phyloP scores from a whole-genome alignment of 2,329 filamentous ascomycete species.

The Penicillium sp. region DNA sequence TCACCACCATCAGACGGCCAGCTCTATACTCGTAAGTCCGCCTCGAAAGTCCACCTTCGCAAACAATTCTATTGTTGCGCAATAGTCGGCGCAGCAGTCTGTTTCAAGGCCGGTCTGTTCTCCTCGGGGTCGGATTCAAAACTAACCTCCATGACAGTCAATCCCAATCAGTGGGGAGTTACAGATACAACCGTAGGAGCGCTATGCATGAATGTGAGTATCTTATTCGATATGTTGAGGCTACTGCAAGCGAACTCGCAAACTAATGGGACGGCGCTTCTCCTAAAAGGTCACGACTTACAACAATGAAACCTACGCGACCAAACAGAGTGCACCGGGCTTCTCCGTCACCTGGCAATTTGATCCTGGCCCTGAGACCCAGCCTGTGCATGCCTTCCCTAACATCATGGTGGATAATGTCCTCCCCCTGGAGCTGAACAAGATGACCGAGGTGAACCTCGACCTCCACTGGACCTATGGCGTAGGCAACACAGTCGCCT shows the following conservation, averaged over 20 bases:
- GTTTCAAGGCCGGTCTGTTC: background rate
- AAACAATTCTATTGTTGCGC: background rate
- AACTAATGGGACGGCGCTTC: background rate
- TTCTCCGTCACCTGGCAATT: constrained; percentile 61
- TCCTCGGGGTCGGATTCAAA: background rate
- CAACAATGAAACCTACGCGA: constrained; percentile 57
- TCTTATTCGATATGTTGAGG: background rate
- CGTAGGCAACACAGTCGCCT: constrained; percentile 47
- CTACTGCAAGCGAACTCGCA: background rate
- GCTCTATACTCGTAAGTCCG: constrained; percentile 53
- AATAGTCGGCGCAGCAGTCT: background rate
- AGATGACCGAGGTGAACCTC: constrained; percentile 48
- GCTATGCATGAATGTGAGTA: constrained; percentile 59
- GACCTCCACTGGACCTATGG: constrained; percentile 57
- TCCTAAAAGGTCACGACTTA: constrained; percentile 50
- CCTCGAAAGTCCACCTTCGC: background rate
- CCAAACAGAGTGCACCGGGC: constrained; percentile 51
- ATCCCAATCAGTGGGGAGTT: constrained; percentile 61
- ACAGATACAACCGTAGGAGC: constrained; percentile 41
- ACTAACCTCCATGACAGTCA: constrained; percentile 44
- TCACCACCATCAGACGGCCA: constrained; percentile 50
- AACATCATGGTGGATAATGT: constrained; percentile 56
- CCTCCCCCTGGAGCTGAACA: constrained; percentile 50
- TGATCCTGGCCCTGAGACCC: constrained; percentile 43
- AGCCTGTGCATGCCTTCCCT: constrained; percentile 60